Conservation (phyloP, 768 basidiomycete species). For the Mycena filopes region DNA sequence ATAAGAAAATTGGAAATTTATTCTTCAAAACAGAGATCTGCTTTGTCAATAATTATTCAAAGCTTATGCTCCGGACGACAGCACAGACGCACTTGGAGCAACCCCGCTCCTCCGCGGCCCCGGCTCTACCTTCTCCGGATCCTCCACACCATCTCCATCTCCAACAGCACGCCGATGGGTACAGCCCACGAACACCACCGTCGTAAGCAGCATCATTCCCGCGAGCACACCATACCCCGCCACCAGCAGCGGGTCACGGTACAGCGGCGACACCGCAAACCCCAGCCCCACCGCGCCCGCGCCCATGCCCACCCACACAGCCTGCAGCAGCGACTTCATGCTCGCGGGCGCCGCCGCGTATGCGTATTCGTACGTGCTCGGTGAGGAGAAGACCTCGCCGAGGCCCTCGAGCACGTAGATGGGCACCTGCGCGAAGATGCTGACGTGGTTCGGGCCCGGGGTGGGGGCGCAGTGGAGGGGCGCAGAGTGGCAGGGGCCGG, state of each 20-base stretch:
- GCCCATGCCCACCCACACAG: slow-evolving; percentile 23
- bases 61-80: too few relatives aligned
- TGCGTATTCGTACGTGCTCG: slow-evolving; percentile 26
- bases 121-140: slow-evolving; percentile 5
- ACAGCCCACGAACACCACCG: too few relatives aligned
- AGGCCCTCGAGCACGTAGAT: slow-evolving; percentile 29
- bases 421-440: slow-evolving; percentile 17
- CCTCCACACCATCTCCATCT: background rate
- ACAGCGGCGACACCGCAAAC: slow-evolving; percentile 17
- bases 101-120: too few relatives aligned
- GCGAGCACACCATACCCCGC: slow-evolving; percentile 17
- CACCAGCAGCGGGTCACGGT: slow-evolving; percentile 23
- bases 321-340: slow-evolving; percentile 26
- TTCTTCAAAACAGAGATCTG: too few relatives aligned
- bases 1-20: too few relatives aligned
- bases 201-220: slow-evolving; percentile 17
- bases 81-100: too few relatives aligned
- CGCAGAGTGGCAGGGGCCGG: slow-evolving; percentile 3
- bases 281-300: slow-evolving; percentile 18
- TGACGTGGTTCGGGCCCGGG: slow-evolving; percentile 15
- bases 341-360: slow-evolving; percentile 21
- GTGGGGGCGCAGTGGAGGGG: slow-evolving; percentile 15
- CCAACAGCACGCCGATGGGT: too few relatives aligned
- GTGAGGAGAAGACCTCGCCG: slow-evolving; percentile 29
- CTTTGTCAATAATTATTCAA: too few relatives aligned